Conservation (phyloP, 129 eudicot genomes). For the Centella asiatica region DNA sequence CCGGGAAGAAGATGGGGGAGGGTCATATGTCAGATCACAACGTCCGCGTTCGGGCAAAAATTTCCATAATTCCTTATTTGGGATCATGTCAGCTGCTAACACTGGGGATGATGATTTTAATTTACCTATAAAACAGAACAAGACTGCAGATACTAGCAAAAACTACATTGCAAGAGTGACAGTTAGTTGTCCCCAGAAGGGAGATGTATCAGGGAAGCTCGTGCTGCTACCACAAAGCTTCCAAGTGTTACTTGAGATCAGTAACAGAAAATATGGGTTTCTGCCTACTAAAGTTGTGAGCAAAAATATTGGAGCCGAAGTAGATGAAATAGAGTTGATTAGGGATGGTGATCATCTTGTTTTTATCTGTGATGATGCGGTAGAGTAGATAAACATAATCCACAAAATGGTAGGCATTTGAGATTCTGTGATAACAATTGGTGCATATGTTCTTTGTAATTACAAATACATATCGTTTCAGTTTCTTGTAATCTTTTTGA, state of each 20-base stretch:
- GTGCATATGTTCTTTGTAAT: too few species aligned
- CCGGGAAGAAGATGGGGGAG: constrained; percentile 15
- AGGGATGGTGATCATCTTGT: constrained; percentile 87
- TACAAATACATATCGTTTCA: too few species aligned
- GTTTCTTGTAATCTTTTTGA: too few species aligned
- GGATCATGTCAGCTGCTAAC: constrained; percentile 53
- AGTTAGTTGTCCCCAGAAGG: constrained; percentile 61
- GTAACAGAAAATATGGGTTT: constrained; percentile 49
- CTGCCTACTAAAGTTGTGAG: constrained; percentile 32
- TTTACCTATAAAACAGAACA: constrained; percentile 24
- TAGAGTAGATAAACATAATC: constrained; percentile 1
- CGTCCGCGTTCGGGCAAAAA: too few species aligned
- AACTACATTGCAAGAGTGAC: constrained; percentile 38
- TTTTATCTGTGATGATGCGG: constrained; percentile 38
- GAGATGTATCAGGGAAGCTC: constrained; percentile 59
- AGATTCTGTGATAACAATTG: too few species aligned
- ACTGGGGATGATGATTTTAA: constrained; percentile 31
- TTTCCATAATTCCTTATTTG: constrained; percentile 65
- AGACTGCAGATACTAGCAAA: not conserved
- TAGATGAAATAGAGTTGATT: constrained; percentile 65
- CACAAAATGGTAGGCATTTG: constrained; percentile 1
- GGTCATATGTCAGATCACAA: too few species aligned
- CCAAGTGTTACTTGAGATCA: constrained; percentile 38
- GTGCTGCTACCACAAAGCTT: constrained; percentile 68
- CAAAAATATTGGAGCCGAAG: constrained; percentile 60